Percentiles rank a stretch among this genome's conserved stretches.
Evolutionary conservation across 1,139 yeast species (phyloP).

Genomic region (Suhomyces anneliseae): DNA sequence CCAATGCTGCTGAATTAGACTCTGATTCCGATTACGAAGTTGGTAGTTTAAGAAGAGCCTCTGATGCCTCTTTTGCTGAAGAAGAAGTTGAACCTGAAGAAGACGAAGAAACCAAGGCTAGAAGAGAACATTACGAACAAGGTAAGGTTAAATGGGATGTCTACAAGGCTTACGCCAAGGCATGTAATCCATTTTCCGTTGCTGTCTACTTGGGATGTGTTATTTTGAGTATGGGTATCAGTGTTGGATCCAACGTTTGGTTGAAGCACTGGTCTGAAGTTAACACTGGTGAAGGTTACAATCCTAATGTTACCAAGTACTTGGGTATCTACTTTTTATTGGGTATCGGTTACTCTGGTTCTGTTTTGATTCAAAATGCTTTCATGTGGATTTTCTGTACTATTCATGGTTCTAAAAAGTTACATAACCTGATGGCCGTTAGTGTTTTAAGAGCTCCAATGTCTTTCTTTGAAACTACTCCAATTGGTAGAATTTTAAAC

Average conservation of each 20-base stretch:
- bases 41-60: slow-evolving; percentile 67
- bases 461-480: slow-evolving; percentile 97
- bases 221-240: slow-evolving; percentile 56
- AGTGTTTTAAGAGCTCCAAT: slow-evolving; percentile 90
- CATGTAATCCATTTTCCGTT: slow-evolving; percentile 80
- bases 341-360: slow-evolving; percentile 63
- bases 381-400: slow-evolving; percentile 83
- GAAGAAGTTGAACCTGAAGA: slow-evolving; percentile 44
- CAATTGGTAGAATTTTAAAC: slow-evolving; percentile 90
- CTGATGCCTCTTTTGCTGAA: slow-evolving; percentile 54
- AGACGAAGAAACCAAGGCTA: slow-evolving; percentile 42
- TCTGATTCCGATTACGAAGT: slow-evolving; percentile 26
- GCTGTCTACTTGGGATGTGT: slow-evolving; percentile 52
- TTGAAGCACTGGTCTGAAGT: slow-evolving; percentile 96
- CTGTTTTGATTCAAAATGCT: slow-evolving; percentile 65
- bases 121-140: slow-evolving; percentile 82
- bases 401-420: slow-evolving; percentile 73
- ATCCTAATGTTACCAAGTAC: slow-evolving; percentile 69
- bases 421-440: slow-evolving; percentile 78
- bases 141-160: slow-evolving; percentile 94
- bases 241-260: slow-evolving; percentile 71
- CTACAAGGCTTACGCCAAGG: slow-evolving; percentile 78
- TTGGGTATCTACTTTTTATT: slow-evolving; percentile 73
- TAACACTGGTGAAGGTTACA: slow-evolving; percentile 65
- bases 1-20: slow-evolving; percentile 11